Conservation (phyloP, 2,329 filamentous ascomycete species). For the Endoconidiophora polonica region DNA sequence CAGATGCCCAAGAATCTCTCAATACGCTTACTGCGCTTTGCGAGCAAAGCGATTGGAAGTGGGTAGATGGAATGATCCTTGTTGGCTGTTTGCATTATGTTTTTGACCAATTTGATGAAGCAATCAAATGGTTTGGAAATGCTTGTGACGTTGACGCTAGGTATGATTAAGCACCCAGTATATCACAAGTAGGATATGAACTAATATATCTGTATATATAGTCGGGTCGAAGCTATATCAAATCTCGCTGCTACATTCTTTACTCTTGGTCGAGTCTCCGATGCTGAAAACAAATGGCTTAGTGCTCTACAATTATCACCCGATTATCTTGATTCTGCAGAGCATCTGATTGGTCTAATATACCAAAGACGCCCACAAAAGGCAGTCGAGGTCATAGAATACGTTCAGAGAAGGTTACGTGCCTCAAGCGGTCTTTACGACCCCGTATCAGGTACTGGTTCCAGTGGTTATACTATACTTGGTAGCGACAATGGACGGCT, state of each 20-base stretch:
- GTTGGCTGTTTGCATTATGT: constrained; percentile 87
- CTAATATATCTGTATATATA: constrained; percentile 21
- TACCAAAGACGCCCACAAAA: constrained; percentile 72
- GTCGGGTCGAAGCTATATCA: constrained; percentile 82
- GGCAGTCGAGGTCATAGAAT: constrained; percentile 73
- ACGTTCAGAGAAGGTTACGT: constrained; percentile 55
- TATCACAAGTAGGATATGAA: constrained; percentile 13
- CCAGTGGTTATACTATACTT: constrained; percentile 68
- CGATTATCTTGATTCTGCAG: constrained; percentile 83
- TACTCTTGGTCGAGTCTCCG: constrained; percentile 62
- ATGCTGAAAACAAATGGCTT: constrained; percentile 76
- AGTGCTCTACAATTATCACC: constrained; percentile 70
- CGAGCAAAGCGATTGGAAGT: constrained; percentile 66
- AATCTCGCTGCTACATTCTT: constrained; percentile 83
- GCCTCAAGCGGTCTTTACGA: constrained; percentile 5
- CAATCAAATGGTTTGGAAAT: constrained; percentile 56
- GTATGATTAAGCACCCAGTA: constrained; percentile 24
- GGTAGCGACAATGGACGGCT: constrained; percentile 84
- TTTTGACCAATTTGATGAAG: constrained; percentile 65
- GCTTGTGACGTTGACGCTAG: constrained; percentile 38
- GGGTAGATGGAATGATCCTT: constrained; percentile 84
- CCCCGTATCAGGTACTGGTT: constrained; percentile 15
- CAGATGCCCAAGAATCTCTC: constrained; percentile 45
- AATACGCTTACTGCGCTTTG: constrained; percentile 59
- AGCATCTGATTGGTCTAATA: constrained; percentile 78